Evolutionary conservation across 495 filamentous ascomycete genomes (phyloP), one percentile per base, ranked within the genome.

Genomic region (Diplogelasinospora grovesii): DNA sequence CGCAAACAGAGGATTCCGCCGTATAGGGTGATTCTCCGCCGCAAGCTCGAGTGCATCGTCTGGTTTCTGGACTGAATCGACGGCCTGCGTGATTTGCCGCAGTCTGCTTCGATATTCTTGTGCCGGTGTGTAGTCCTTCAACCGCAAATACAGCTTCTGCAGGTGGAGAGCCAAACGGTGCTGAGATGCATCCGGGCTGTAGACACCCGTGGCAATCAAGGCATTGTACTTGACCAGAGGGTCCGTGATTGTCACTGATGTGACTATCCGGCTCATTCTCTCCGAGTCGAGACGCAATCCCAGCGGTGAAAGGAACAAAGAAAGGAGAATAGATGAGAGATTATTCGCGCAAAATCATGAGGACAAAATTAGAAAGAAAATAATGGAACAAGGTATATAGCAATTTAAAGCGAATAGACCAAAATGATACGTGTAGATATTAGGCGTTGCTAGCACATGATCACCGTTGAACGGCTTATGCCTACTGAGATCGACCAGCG

Each of bases 101-200:
- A 88, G 65, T 26, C 73, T 69, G 16, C 65, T 53, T 23, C 64
- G 64, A 56, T 84, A 85, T 49, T 84, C 74, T 8, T 65, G 34
- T n/a, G 74, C 60, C 0, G 82, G 83, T 13, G 74, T 68, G 54
- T 86, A 85, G 52, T 85, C 79, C 53, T 78, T 83, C 2, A 86
- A 60, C 1, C 75, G 63, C 14, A 72, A 51, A 46, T 86, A 85
- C 11, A 86, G 59, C 48, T 79, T 82, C 45, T 83, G 81, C 2
- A 85, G 69, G 54, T 85, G 78, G 9, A 82, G 60, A 14, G 83
- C 80, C 13, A 83, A 63, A 11, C 79, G 70, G 55, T 83, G 70
- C 53, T 85, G 81, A n/a, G 80, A 64, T 0, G 73, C 69, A 60
- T 86, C 83, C 9, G 77, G 79, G 16, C 58, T 50, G 45, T 78